These are phyloP conservation scores for Penicillium sp. DNA, from an alignment of 2,329 filamentous ascomycete genomes.

Conservation along the genomic window DNA sequence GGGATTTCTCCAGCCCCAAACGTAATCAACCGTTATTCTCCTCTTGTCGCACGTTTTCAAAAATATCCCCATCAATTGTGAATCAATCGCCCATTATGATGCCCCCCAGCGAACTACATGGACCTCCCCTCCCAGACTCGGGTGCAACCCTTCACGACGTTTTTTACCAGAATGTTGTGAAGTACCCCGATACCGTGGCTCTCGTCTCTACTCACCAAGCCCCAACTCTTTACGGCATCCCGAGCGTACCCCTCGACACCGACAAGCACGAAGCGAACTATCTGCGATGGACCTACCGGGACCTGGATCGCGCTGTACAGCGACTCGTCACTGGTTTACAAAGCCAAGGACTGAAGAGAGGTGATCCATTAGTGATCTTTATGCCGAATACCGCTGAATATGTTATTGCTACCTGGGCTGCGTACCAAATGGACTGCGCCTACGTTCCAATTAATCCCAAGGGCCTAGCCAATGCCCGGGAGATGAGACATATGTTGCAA, in stretches of 20 bases:
- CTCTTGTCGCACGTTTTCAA: too few relatives aligned
- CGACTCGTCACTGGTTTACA: neutral
- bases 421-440: constrained; percentile 14
- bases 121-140: neutral
- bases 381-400: constrained; percentile 14
- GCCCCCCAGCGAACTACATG: neutral
- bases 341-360: neutral
- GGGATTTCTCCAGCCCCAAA: too few relatives aligned
- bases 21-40: too few relatives aligned
- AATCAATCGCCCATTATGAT: neutral
- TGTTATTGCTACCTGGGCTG: constrained; percentile 17
- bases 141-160: neutral
- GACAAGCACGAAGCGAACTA: neutral
- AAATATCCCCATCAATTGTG: neutral
- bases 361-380: constrained; percentile 2
- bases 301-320: neutral
- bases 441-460: constrained; percentile 17
- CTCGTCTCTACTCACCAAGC: constrained; percentile 6
- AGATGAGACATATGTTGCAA: constrained; percentile 5
- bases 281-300: constrained; percentile 7
- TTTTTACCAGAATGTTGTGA: neutral
- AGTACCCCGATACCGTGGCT: neutral
- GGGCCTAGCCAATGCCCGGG: constrained; percentile 3
- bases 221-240: constrained; percentile 5
- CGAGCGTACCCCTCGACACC: neutral